These are phyloP conservation scores for Globisporangium polare DNA, from an alignment of 352 stramenopile species.

Conservation along the genomic window DNA sequence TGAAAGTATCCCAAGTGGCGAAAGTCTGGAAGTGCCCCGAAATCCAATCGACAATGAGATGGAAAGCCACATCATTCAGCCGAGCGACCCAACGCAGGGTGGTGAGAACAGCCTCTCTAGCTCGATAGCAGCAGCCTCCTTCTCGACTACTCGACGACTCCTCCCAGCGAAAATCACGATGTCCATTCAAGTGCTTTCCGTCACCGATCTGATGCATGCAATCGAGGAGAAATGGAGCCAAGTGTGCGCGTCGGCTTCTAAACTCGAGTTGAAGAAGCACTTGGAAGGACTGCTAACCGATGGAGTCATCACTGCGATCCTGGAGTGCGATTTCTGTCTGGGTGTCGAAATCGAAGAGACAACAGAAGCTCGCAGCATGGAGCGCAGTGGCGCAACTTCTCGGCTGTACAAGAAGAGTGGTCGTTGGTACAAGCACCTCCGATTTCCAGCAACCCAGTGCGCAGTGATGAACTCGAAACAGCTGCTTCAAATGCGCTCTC, in stretches of 20 bases:
- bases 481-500: conserved; percentile 1
- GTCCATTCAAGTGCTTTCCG: conserved; percentile 2
- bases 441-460: not conserved
- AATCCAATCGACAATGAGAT: not conserved
- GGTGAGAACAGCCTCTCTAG: not conserved
- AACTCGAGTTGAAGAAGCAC: conserved; percentile 8
- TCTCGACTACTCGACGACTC: conserved; percentile 7
- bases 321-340: conserved; percentile 7
- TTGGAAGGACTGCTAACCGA: conserved; percentile 5
- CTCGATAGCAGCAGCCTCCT: not conserved
- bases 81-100: not conserved
- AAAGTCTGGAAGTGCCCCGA: not conserved
- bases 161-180: conserved; percentile 7
- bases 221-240: conserved; percentile 13
- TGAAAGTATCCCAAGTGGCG: not conserved
- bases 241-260: not conserved
- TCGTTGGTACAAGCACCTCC: conserved; percentile 8
- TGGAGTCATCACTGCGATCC: not conserved
- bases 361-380: not conserved
- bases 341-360: conserved; percentile 8
- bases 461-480: conserved; percentile 5
- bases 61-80: not conserved
- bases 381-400: not conserved
- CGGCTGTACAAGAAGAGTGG: conserved; percentile 4
- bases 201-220: conserved; percentile 12